A percentile compares a stretch with the other conserved stretches of the same genome.
Evolutionary conservation across 768 basidiomycete species (phyloP).

Genomic region (Pholiota conissans): DNA sequence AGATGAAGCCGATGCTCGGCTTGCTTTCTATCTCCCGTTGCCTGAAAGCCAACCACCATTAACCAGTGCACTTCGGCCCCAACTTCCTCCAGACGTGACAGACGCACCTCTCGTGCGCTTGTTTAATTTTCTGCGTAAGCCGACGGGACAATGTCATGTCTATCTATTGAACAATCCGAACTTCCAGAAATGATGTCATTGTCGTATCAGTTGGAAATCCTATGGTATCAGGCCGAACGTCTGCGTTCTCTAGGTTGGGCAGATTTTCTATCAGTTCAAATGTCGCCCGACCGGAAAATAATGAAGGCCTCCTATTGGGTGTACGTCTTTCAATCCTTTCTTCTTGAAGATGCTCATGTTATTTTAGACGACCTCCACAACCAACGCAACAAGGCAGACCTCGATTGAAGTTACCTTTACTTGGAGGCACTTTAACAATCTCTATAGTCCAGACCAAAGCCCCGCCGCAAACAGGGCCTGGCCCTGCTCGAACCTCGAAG

Average conservation of each 20-base stretch:
- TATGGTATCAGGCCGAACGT: constrained; percentile 83
- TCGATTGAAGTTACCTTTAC: constrained; percentile 49
- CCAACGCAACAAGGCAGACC: constrained; percentile 28
- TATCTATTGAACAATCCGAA: constrained; percentile 1
- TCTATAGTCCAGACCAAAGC: constrained; percentile 60
- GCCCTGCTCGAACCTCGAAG: constrained; percentile 53
- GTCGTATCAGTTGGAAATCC: constrained; percentile 88
- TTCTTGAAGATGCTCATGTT: not conserved
- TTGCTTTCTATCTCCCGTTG: constrained; percentile 61
- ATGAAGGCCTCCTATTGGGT: constrained; percentile 87
- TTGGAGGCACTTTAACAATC: constrained; percentile 75
- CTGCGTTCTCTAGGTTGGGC: constrained; percentile 88
- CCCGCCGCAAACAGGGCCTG: constrained; percentile 35
- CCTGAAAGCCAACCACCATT: constrained; percentile 43
- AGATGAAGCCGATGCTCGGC: constrained; percentile 69
- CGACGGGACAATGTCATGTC: not conserved
- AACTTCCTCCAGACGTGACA: constrained; percentile 59
- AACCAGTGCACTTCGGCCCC: constrained; percentile 41
- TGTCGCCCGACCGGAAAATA: constrained; percentile 66
- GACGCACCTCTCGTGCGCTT: constrained; percentile 85
- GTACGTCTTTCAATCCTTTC: constrained; percentile 39
- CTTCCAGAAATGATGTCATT: constrained; percentile 83
- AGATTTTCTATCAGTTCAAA: constrained; percentile 68
- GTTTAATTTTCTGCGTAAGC: constrained; percentile 87
- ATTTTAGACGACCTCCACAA: constrained; percentile 28